These are phyloP conservation scores for Solanum ossicruentum DNA, from an alignment of 257 asterid species.

Conservation along the genomic window DNA sequence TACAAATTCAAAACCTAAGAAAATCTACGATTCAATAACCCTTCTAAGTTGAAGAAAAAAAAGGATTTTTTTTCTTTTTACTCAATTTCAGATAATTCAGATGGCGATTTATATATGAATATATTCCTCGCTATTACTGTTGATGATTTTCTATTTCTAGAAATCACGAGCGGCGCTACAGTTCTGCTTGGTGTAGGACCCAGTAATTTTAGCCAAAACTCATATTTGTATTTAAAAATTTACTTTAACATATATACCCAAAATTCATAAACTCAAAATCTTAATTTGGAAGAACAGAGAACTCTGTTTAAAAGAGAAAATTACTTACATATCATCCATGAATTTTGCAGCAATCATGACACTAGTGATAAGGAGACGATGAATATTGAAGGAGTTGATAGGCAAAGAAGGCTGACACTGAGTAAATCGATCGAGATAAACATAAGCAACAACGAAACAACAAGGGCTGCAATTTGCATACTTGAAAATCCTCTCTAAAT, in stretches of 20 bases:
- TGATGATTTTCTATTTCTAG: not conserved
- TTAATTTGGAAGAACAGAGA: not conserved
- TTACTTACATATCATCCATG: conserved; percentile 87
- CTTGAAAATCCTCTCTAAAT: conserved; percentile 71
- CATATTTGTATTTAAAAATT: not conserved
- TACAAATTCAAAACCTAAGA: not conserved
- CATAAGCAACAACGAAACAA: conserved; percentile 85
- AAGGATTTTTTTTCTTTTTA: not conserved
- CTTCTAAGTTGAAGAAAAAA: not conserved
- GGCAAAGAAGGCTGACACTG: conserved; percentile 62
- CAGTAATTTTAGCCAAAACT: not conserved
- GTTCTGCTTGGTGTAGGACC: not conserved
- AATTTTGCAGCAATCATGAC: conserved; percentile 95
- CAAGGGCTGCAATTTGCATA: conserved; percentile 90
- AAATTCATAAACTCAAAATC: not conserved
- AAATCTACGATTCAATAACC: not conserved
- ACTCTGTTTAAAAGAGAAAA: not conserved
- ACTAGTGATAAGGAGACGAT: conserved; percentile 77
- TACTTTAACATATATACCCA: not conserved
- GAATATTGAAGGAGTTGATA: conserved; percentile 73
- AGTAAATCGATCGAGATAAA: conserved; percentile 82
- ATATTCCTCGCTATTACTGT: not conserved
- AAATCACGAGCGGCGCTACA: not conserved
- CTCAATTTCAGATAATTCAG: not conserved
- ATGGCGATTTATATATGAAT: not conserved